These are phyloP conservation scores for Trichoderma koningiopsis DNA, from an alignment of 2,329 filamentous ascomycete species.

Conservation along the genomic window DNA sequence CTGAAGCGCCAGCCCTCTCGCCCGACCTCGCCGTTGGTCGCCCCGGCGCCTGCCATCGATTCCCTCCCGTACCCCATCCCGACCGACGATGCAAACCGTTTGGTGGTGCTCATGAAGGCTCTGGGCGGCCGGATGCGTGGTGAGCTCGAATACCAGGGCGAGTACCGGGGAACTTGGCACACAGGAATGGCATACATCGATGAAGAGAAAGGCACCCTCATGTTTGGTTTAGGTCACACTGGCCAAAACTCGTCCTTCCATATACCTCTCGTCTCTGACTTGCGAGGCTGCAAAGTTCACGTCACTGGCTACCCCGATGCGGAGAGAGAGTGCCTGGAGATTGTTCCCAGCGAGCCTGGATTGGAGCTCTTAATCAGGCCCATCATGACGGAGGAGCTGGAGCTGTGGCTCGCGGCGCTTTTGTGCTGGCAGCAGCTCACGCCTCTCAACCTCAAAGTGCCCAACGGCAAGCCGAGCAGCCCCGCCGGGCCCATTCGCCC, in stretches of 20 bases:
- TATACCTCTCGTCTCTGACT: constrained; percentile 68
- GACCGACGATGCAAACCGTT: constrained; percentile 69
- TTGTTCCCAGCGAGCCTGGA: constrained; percentile 54
- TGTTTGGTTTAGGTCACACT: constrained; percentile 61
- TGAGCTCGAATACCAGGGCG: constrained; percentile 70
- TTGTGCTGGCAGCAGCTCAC: constrained; percentile 80
- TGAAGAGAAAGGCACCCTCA: constrained; percentile 71
- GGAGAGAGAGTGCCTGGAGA: constrained; percentile 54
- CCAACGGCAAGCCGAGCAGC: constrained; percentile 44
- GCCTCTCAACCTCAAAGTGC: constrained; percentile 55
- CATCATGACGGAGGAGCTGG: constrained; percentile 64
- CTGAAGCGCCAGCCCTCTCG: constrained; percentile 58
- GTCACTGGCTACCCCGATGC: constrained; percentile 52
- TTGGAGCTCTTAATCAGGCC: constrained; percentile 68
- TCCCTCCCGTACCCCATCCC: constrained; percentile 61
- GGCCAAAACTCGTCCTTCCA: constrained; percentile 67
- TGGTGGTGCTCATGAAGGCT: constrained; percentile 75
- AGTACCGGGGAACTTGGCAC: constrained; percentile 64
- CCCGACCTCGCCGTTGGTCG: constrained; percentile 60
- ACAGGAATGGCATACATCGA: constrained; percentile 77
- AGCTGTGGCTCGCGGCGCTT: constrained; percentile 78
- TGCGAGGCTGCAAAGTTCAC: constrained; percentile 72
- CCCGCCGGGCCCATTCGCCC: constrained; percentile 43
- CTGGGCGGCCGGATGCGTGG: constrained; percentile 80
- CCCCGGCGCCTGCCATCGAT: constrained; percentile 59